Evolutionary conservation across 2,329 filamentous ascomycete species (phyloP).

Genomic region (Chaetomium globosum): DNA sequence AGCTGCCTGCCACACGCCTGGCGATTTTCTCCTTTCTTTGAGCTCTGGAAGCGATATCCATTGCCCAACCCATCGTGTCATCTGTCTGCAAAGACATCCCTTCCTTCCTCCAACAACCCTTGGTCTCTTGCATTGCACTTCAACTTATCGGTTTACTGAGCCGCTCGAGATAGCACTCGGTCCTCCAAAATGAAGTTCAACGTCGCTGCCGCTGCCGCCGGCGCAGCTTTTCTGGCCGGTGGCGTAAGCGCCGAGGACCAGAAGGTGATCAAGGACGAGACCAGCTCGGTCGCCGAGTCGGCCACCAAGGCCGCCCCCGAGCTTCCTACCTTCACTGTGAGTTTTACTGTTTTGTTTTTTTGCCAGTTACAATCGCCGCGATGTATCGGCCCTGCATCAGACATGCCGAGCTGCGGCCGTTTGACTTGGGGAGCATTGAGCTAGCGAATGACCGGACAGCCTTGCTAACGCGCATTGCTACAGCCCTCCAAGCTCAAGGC

Average conservation of each 20-base stretch:
- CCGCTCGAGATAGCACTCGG: slow-evolving; percentile 31
- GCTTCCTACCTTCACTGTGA: slow-evolving; percentile 85
- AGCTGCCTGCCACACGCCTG: slow-evolving; percentile 29
- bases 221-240: slow-evolving; percentile 72
- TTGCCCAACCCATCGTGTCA: slow-evolving; percentile 37
- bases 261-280: slow-evolving; percentile 54
- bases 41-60: slow-evolving; percentile 47
- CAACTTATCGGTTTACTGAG: slow-evolving; percentile 18
- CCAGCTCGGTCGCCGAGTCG: slow-evolving; percentile 49
- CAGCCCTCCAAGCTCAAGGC: slow-evolving; percentile 88
- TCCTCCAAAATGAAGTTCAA: slow-evolving; percentile 76
- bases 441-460: neutral
- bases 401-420: slow-evolving; percentile 1
- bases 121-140: slow-evolving; percentile 18
- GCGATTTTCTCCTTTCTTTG: slow-evolving; percentile 38
- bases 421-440: neutral
- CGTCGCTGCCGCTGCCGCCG: slow-evolving; percentile 73
- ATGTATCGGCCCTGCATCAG: slow-evolving; percentile 5
- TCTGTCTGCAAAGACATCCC: slow-evolving; percentile 35
- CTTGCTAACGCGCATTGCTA: slow-evolving; percentile 27
- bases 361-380: neutral
- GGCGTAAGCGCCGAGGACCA: slow-evolving; percentile 71
- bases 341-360: slow-evolving; percentile 44
- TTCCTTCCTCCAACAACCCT: slow-evolving; percentile 23
- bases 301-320: slow-evolving; percentile 62